phyloP scores from a whole-genome alignment of 345 rosid species.

The Populus davidiana region DNA sequence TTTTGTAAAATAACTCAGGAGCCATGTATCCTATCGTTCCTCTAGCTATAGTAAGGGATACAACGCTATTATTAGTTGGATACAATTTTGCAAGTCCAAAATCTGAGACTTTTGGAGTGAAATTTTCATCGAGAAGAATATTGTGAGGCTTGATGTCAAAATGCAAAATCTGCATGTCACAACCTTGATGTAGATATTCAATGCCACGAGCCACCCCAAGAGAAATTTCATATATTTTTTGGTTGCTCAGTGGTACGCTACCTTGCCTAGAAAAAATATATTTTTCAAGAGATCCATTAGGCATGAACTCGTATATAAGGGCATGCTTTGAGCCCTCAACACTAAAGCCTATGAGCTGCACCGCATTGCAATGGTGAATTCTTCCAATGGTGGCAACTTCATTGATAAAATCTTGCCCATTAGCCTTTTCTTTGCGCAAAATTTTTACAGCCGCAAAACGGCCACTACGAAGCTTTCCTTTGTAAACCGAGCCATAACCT shows the following conservation, averaged over 20 bases:
- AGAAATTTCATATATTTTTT: neutral
- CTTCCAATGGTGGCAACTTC: slow-evolving; percentile 19
- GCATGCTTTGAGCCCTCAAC: slow-evolving; percentile 7
- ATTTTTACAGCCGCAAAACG: slow-evolving; percentile 1
- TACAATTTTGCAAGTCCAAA: slow-evolving; percentile 4
- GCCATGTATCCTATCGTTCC: slow-evolving; percentile 10
- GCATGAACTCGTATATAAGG: slow-evolving; percentile 11
- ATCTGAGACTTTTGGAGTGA: neutral
- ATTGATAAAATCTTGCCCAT: slow-evolving; percentile 9
- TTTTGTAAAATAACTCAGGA: slow-evolving; percentile 3
- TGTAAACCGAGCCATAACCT: slow-evolving; percentile 11
- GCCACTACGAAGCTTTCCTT: slow-evolving; percentile 7
- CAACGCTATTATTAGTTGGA: neutral
- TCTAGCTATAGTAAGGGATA: too few relatives aligned
- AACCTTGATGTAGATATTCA: neutral
- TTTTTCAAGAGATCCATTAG: slow-evolving; percentile 4
- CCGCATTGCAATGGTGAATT: slow-evolving; percentile 5
- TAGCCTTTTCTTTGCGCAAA: neutral
- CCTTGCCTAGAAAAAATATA: neutral
- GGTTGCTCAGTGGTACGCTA: neutral
- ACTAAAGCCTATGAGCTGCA: slow-evolving; percentile 4
- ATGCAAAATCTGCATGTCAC: slow-evolving; percentile 7
- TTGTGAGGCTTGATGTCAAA: slow-evolving; percentile 14
- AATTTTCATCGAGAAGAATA: neutral
- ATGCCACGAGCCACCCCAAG: slow-evolving; percentile 9